Conservation (phyloP, 2,329 filamentous ascomycete genomes). For the Fusarium ramigenum region DNA sequence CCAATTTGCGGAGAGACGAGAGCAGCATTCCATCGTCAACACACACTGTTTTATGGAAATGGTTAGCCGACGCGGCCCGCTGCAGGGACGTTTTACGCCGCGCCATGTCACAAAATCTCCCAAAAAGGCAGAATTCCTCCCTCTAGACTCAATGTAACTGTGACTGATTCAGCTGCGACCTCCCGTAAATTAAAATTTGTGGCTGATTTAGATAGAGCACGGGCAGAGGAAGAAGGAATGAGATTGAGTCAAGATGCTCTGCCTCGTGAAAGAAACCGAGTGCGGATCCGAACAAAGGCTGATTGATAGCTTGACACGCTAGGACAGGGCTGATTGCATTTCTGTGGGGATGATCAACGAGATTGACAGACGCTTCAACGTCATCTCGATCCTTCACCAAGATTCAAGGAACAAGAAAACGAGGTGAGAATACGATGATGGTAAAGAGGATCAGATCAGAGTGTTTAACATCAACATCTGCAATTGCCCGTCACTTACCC, state of each 20-base stretch:
- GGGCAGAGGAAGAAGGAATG: neutral
- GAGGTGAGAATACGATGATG: neutral
- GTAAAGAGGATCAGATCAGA: neutral
- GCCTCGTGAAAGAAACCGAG: neutral
- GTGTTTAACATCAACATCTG: neutral
- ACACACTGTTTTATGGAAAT: constrained; percentile 21
- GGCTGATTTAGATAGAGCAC: neutral
- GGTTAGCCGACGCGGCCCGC: constrained; percentile 35
- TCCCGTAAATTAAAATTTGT: neutral
- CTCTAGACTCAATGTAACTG: neutral
- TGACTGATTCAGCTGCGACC: neutral
- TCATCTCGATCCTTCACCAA: constrained; percentile 1
- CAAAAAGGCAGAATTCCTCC: neutral
- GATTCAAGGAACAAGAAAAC: neutral
- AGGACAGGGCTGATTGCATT: constrained; percentile 10
- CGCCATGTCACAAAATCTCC: neutral
- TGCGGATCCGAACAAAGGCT: constrained; percentile 6
- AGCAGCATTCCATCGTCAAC: neutral
- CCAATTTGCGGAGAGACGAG: neutral
- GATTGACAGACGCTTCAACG: neutral
- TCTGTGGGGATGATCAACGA: neutral
- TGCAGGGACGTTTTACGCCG: constrained; percentile 38
- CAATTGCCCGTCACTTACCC: neutral
- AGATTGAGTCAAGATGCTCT: constrained; percentile 1
- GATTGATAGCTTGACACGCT: neutral